Base-by-base conservation (phyloP, 139 green algal genomes). In the Chlamydomonas eustigma region DNA sequence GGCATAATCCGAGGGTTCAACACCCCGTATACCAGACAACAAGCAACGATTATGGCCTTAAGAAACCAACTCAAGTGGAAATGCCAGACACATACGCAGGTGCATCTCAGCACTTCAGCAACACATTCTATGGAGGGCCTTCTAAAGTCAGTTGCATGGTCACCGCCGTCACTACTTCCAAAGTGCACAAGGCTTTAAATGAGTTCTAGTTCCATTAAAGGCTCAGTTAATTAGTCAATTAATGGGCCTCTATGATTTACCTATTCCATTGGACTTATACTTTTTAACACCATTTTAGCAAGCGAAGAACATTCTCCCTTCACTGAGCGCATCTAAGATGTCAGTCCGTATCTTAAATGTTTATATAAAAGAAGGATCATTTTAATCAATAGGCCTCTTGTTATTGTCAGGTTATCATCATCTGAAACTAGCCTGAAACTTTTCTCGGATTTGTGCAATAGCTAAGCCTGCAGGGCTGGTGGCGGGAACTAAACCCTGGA, bases 401-500 rank as follows among this genome's bases (percentile, higher is more conserved):
- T n/a, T n/a, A n/a, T n/a, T n/a, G n/a, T n/a, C n/a, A n/a, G n/a
- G n/a, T n/a, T n/a, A n/a, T 58, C 83, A 51, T 34, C n/a, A 81
- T 0, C 67, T 30, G 28, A 68, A 83, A 2, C 66, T 65, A 24
- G 71, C 69, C 32, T 77, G 63, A 51, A 93, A 83, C 1, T 82
- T 52, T 28, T 93, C 86, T 39, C 68, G 78, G 50, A 93, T 81
- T 64, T 91, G 86, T 1, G 83, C 78, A 28, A 93, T 88, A 25
- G 85, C 85, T 2, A 83, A 35, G 1, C 80, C 86, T 24, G 88
- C 80, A 4, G 86, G 84, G 37, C 74, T 86, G 51, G 66, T 79
- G 4, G 81, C 75, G 8, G 73, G 79, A 2, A 92, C 83, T 24
- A 82, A 83, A 12, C 63, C 80, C 73, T 88, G 81, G 31, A 81